Evolutionary conservation across 202 grass and related monocot genomes (phyloP).

Genomic region (Panicum hallii): DNA sequence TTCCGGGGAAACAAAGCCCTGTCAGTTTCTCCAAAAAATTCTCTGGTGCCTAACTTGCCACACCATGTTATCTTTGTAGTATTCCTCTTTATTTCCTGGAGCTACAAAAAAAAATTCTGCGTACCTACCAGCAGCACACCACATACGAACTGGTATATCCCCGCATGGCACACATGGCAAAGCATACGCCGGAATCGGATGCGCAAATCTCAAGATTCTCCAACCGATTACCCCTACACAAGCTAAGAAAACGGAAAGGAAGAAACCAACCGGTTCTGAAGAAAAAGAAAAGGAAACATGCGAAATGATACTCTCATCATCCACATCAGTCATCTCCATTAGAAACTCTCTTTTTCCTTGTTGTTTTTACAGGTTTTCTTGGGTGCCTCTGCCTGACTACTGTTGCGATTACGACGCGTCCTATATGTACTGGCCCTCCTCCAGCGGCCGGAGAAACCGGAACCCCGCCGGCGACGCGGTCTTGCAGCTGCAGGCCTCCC

Average conservation of each 20-base stretch:
- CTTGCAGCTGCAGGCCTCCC: slow-evolving; percentile 78
- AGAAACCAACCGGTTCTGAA: slow-evolving; percentile 6
- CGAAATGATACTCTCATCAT: slow-evolving; percentile 38
- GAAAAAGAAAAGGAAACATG: not conserved
- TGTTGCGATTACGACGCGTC: not conserved
- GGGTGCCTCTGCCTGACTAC: slow-evolving; percentile 21
- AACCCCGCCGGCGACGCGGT: slow-evolving; percentile 51
- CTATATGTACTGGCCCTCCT: slow-evolving; percentile 85
- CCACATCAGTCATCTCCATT: slow-evolving; percentile 41
- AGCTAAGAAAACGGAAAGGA: not conserved
- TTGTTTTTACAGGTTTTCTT: slow-evolving; percentile 41
- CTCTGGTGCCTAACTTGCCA: slow-evolving; percentile 2
- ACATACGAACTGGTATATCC: slow-evolving; percentile 21
- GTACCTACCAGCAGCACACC: slow-evolving; percentile 20
- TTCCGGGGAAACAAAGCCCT: not conserved
- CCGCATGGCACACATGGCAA: slow-evolving; percentile 21
- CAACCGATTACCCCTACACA: not conserved
- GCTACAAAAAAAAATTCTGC: not conserved
- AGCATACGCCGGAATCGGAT: not conserved
- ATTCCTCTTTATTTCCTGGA: not conserved
- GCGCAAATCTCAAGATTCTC: not conserved
- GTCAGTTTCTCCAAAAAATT: slow-evolving; percentile 12
- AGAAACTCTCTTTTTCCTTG: not conserved
- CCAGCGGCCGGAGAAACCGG: slow-evolving; percentile 69
- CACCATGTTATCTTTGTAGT: not conserved